Conservation (phyloP, 2,329 filamentous ascomycete species). For the Byssochlamys sp. region DNA sequence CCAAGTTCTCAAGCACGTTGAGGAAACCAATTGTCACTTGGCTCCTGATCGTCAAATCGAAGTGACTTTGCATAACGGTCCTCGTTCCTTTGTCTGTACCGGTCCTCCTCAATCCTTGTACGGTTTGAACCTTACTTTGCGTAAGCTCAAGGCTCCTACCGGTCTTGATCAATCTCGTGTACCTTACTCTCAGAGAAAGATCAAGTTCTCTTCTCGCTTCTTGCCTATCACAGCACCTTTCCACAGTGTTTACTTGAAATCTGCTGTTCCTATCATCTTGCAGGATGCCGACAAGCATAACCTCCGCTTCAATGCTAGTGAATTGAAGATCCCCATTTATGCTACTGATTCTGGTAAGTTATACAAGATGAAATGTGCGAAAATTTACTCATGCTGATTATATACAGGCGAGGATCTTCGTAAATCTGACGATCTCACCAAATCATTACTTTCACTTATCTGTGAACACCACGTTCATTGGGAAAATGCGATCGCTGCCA, state of each 20-base stretch:
- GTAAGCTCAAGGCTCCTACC: constrained; percentile 96
- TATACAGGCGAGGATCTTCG: too few species aligned
- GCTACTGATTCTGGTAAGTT: constrained; percentile 85
- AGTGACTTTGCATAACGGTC: constrained; percentile 92
- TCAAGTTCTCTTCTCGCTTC: constrained; percentile 94
- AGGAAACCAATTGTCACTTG: constrained; percentile 92
- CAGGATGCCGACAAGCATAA: constrained; percentile 83
- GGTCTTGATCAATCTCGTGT: constrained; percentile 90
- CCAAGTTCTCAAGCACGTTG: constrained; percentile 90
- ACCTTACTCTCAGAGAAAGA: constrained; percentile 88
- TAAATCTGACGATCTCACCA: constrained; percentile 76
- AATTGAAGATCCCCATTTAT: constrained; percentile 74
- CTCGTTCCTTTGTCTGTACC: constrained; percentile 91
- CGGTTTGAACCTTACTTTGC: constrained; percentile 84
- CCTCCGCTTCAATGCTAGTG: constrained; percentile 61
- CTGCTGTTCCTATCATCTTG: constrained; percentile 72
- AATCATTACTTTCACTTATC: constrained; percentile 79
- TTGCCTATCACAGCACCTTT: constrained; percentile 95
- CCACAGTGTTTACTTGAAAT: constrained; percentile 88
- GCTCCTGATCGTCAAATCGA: constrained; percentile 85
- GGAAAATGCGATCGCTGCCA: constrained; percentile 89
- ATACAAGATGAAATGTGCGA: constrained; percentile 57
- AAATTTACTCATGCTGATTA: too few species aligned
- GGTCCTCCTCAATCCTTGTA: constrained; percentile 92
- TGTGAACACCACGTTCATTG: constrained; percentile 89